Evolutionary conservation across 139 green algal species (phyloP).

Genomic region (Axilococcus clingmanii): DNA sequence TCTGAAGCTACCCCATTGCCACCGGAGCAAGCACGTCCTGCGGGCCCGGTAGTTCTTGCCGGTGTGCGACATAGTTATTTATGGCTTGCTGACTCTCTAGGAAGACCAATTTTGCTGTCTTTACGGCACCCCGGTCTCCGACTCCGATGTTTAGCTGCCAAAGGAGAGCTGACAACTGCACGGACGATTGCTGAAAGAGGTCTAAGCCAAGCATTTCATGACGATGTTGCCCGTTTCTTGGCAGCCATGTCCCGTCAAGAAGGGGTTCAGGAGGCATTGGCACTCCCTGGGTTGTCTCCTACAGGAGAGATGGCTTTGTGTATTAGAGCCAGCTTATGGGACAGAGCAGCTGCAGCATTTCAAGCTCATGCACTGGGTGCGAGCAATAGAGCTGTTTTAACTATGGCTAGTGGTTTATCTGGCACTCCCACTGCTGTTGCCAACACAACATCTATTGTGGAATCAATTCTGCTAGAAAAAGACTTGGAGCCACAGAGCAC

Average conservation of each 20-base stretch:
- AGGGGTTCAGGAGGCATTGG: slow-evolving; percentile 21
- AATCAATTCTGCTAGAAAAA: background rate
- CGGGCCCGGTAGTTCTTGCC: slow-evolving; percentile 16
- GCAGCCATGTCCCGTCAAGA: slow-evolving; percentile 25
- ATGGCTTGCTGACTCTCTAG: slow-evolving; percentile 25
- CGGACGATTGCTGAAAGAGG: slow-evolving; percentile 24
- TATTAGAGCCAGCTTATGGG: slow-evolving; percentile 17
- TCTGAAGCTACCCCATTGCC: slow-evolving; percentile 12
- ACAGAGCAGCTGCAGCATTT: slow-evolving; percentile 22
- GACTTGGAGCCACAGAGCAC: background rate
- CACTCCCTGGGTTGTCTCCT: slow-evolving; percentile 31
- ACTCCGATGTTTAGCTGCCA: slow-evolving; percentile 29
- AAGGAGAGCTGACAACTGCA: slow-evolving; percentile 25
- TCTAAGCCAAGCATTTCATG: slow-evolving; percentile 29
- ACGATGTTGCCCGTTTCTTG: slow-evolving; percentile 35
- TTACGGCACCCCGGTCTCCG: slow-evolving; percentile 35
- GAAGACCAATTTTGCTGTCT: slow-evolving; percentile 35
- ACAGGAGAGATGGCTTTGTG: slow-evolving; percentile 26
- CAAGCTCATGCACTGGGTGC: slow-evolving; percentile 24
- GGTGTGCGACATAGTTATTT: slow-evolving; percentile 27
- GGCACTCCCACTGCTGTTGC: background rate
- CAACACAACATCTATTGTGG: background rate
- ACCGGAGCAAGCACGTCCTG: slow-evolving; percentile 16
- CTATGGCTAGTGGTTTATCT: background rate
- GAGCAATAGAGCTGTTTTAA: slow-evolving; percentile 14